Conservation (phyloP, 2,329 filamentous ascomycete species). For the Claviceps sp. region DNA sequence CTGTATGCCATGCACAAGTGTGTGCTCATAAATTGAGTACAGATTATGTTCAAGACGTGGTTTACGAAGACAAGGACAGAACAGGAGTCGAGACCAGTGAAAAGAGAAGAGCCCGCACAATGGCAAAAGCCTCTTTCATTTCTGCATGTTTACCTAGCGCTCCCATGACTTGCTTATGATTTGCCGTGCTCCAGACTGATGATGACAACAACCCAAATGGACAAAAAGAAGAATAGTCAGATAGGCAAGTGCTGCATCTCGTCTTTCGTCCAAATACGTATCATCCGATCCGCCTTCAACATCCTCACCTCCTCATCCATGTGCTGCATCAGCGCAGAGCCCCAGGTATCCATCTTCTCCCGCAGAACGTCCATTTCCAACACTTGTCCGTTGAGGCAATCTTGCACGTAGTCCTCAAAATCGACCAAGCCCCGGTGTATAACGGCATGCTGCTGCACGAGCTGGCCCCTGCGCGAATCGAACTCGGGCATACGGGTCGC, state of each 20-base stretch:
- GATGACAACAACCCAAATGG: neutral
- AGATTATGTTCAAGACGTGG: no score
- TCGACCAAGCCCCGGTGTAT: slow-evolving; percentile 67
- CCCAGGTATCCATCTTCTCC: slow-evolving; percentile 64
- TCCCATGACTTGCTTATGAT: neutral
- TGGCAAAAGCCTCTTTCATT: neutral
- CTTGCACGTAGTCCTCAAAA: slow-evolving; percentile 50
- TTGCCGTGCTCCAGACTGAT: no score
- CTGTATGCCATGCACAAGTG: no score
- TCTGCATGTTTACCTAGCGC: neutral
- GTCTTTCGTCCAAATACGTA: slow-evolving; percentile 62
- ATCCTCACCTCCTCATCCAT: slow-evolving; percentile 72
- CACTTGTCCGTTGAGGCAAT: slow-evolving; percentile 44
- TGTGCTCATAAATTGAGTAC: no score
- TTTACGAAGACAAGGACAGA: no score
- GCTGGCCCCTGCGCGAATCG: slow-evolving; percentile 34
- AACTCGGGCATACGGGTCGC: slow-evolving; percentile 72
- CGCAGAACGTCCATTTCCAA: slow-evolving; percentile 47
- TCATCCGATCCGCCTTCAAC: slow-evolving; percentile 76
- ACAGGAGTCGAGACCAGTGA: no score
- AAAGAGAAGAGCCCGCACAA: no score
- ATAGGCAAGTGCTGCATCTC: slow-evolving; percentile 63
- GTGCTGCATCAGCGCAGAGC: slow-evolving; percentile 66
- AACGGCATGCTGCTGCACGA: slow-evolving; percentile 60
- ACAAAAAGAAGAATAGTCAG: slow-evolving; percentile 22